These are phyloP conservation scores for Diaporthe caulivora DNA, from an alignment of 2,329 filamentous ascomycete genomes.

Conservation along the genomic window DNA sequence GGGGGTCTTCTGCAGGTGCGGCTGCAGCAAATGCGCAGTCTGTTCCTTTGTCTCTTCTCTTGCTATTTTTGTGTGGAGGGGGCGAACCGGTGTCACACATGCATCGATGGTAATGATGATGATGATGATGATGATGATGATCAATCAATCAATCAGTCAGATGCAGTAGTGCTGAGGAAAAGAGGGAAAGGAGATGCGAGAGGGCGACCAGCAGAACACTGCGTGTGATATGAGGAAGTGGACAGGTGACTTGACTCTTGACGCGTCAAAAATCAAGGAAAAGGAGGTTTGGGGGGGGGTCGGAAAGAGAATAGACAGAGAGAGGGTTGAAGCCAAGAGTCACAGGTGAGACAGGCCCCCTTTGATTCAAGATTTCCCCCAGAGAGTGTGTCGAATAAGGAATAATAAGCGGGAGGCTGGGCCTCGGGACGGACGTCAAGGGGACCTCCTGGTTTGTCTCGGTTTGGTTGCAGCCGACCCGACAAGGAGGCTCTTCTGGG, in stretches of 20 bases:
- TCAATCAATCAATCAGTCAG: slow-evolving; percentile 6
- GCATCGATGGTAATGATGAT: slow-evolving; percentile 2
- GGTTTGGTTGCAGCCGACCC: slow-evolving; percentile 31
- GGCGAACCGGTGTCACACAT: slow-evolving; percentile 5
- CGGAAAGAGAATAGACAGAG: not conserved
- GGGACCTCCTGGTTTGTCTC: slow-evolving; percentile 25
- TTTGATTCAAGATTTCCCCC: slow-evolving; percentile 11
- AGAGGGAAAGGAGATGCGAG: not conserved
- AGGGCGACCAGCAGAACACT: not conserved
- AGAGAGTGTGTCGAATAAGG: slow-evolving; percentile 7
- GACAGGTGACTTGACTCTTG: slow-evolving; percentile 22
- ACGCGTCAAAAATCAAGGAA: slow-evolving; percentile 25
- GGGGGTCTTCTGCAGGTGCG: not conserved
- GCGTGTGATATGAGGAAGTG: not conserved
- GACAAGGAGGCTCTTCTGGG: slow-evolving; percentile 16
- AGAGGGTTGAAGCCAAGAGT: not conserved
- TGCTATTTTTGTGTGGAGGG: not conserved
- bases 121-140: too few species aligned
- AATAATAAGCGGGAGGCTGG: slow-evolving; percentile 28
- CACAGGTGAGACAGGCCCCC: slow-evolving; percentile 29
- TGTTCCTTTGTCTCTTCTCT: not conserved
- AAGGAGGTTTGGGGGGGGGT: not conserved
- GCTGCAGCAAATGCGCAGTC: not conserved
- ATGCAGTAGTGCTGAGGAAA: not conserved
- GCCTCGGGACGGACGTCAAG: slow-evolving; percentile 20